A percentile compares a stretch with the other conserved stretches of the same genome.
Conservation (phyloP, 768 basidiomycete genomes). For the Symmetrospora coprosmae region DNA sequence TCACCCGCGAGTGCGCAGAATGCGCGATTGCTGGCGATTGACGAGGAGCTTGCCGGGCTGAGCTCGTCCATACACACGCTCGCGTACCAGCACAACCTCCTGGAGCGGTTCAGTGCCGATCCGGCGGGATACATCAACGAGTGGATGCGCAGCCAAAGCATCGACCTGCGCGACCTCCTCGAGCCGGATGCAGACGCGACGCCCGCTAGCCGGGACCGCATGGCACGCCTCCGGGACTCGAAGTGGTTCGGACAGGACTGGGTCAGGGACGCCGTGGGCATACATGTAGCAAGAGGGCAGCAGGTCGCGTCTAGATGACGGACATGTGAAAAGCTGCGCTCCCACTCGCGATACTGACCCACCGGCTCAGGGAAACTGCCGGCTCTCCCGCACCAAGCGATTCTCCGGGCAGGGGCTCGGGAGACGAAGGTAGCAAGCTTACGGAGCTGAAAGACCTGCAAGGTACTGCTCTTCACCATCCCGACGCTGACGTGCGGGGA, state of each 20-base stretch:
- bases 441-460: too few relatives aligned
- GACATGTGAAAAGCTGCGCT: too few relatives aligned
- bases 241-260: conserved; percentile 19
- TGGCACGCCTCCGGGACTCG: not conserved
- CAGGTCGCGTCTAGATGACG: too few relatives aligned
- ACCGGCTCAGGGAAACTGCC: too few relatives aligned
- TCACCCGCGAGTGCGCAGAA: too few relatives aligned
- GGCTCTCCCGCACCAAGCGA: too few relatives aligned
- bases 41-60: not conserved
- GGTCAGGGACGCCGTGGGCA: conserved; percentile 12
- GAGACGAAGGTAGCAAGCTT: too few relatives aligned
- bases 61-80: not conserved
- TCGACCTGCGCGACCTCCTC: conserved; percentile 15
- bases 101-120: not conserved
- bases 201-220: not conserved
- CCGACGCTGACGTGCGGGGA: too few relatives aligned
- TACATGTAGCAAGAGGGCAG: conserved; percentile 5
- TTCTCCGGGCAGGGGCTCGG: too few relatives aligned
- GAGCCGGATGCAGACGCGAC: not conserved
- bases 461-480: too few relatives aligned
- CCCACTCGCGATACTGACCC: too few relatives aligned
- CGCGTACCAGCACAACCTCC: conserved; percentile 6
- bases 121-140: conserved; percentile 11
- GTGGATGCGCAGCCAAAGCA: conserved; percentile 11
- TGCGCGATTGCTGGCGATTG: too few relatives aligned